phyloP scores from a whole-genome alignment of 768 basidiomycete species.

The Hericium erinaceus region DNA sequence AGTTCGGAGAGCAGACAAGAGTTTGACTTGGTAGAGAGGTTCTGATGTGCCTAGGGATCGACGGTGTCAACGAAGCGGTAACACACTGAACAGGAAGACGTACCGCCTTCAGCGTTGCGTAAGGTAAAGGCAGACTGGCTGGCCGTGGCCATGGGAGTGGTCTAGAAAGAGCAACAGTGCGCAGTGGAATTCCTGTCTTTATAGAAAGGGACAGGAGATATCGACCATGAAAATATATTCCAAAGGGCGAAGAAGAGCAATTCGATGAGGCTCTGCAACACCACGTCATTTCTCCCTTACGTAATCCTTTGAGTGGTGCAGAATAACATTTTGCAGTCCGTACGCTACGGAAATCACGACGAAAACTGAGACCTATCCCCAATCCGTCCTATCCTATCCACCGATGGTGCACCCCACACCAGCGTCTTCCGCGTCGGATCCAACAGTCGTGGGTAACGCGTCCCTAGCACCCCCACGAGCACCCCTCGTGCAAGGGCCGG shows the following conservation, averaged over 20 bases:
- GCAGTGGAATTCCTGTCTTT: not conserved
- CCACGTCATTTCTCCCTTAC: too few species aligned
- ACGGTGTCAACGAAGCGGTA: not conserved
- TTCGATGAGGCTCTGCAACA: not conserved
- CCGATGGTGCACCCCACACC: constrained; percentile 64
- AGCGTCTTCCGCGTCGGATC: constrained; percentile 57
- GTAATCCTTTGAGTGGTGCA: not conserved
- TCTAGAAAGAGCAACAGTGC: not conserved
- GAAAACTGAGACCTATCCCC: constrained; percentile 17
- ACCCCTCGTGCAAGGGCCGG: constrained; percentile 30
- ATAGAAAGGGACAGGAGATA: not conserved
- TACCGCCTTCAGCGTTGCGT: not conserved
- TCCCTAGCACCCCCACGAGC: constrained; percentile 33
- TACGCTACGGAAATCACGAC: not conserved
- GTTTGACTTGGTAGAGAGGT: constrained; percentile 32
- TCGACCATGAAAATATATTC: not conserved
- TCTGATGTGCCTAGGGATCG: constrained; percentile 15
- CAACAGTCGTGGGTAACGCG: constrained; percentile 39
- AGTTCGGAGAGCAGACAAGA: constrained; percentile 31
- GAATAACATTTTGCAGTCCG: not conserved
- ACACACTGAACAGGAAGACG: not conserved
- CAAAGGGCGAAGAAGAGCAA: not conserved
- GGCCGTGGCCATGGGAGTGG: not conserved
- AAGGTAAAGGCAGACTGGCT: not conserved
- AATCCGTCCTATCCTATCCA: constrained; percentile 51